Evolutionary conservation across 148 eudicot genomes (phyloP).

Genomic region (Arbutus unedo): DNA sequence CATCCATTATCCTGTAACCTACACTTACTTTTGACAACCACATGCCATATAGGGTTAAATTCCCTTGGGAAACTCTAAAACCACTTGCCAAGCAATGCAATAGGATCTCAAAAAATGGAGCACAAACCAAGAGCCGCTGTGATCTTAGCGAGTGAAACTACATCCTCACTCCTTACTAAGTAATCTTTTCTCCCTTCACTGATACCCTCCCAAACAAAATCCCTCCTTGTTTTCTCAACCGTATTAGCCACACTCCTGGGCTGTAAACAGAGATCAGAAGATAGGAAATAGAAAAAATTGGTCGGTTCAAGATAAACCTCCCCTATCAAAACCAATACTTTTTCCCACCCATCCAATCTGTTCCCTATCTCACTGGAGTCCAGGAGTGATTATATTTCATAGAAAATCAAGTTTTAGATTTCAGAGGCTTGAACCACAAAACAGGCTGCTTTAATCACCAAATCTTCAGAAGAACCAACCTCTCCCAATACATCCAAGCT

Average conservation of each 20-base stretch:
- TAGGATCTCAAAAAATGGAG: background rate
- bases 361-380: background rate
- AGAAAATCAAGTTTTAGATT: background rate
- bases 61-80: background rate
- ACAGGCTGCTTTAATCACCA: background rate
- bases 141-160: background rate
- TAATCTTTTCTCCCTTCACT: background rate
- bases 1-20: background rate
- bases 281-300: background rate
- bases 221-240: background rate
- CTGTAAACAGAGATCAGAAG: background rate
- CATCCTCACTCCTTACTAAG: background rate
- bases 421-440: background rate
- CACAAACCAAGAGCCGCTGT: background rate
- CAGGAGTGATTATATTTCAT: background rate
- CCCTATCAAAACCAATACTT: background rate
- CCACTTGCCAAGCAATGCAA: slow-evolving; percentile 2
- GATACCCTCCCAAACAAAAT: background rate
- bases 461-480: background rate
- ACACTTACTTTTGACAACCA: background rate
- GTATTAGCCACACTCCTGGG: background rate
- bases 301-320: background rate
- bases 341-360: background rate
- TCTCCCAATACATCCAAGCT: background rate
- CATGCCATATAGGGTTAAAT: background rate